Conservation (phyloP, 2,329 filamentous ascomycete genomes). For the Ramichloridium luteum region DNA sequence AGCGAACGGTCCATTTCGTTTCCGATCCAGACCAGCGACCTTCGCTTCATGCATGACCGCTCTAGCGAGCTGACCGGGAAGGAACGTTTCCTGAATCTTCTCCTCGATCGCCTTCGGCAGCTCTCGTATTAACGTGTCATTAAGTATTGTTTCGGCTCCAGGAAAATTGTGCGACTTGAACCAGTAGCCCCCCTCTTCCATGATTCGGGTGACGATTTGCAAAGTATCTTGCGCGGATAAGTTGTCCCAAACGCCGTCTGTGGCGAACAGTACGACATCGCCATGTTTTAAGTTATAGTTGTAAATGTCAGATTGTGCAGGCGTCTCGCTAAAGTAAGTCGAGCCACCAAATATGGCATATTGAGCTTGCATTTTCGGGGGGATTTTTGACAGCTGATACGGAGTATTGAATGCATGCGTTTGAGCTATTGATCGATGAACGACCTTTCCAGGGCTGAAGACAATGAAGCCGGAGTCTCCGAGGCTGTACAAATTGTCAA, state of each 20-base stretch:
- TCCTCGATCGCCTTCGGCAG: constrained; percentile 15
- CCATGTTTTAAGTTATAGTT: constrained; percentile 71
- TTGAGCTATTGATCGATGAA: constrained; percentile 71
- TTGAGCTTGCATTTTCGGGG: constrained; percentile 64
- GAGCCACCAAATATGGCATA: constrained; percentile 72
- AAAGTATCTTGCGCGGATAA: constrained; percentile 83
- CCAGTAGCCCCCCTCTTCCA: constrained; percentile 44
- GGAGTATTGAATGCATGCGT: constrained; percentile 97
- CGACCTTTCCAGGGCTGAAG: constrained; percentile 71
- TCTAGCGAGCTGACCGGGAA: constrained; percentile 68
- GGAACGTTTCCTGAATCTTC: constrained; percentile 35
- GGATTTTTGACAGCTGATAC: constrained; percentile 83
- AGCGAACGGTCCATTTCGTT: constrained; percentile 81
- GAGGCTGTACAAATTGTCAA: constrained; percentile 39
- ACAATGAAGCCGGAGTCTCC: constrained; percentile 92
- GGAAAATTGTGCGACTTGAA: constrained; percentile 16
- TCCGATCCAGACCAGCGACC: constrained; percentile 66
- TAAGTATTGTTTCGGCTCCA: constrained; percentile 22
- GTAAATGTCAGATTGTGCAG: constrained; percentile 69
- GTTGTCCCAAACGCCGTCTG: constrained; percentile 94
- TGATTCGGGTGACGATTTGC: constrained; percentile 54
- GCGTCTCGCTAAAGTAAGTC: constrained; percentile 59
- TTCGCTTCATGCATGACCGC: constrained; percentile 76
- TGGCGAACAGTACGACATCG: constrained; percentile 86
- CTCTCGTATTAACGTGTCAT: constrained; percentile 14